phyloP scores from a whole-genome alignment of 2,329 filamentous ascomycete genomes.

The Sclerotinia minor region DNA sequence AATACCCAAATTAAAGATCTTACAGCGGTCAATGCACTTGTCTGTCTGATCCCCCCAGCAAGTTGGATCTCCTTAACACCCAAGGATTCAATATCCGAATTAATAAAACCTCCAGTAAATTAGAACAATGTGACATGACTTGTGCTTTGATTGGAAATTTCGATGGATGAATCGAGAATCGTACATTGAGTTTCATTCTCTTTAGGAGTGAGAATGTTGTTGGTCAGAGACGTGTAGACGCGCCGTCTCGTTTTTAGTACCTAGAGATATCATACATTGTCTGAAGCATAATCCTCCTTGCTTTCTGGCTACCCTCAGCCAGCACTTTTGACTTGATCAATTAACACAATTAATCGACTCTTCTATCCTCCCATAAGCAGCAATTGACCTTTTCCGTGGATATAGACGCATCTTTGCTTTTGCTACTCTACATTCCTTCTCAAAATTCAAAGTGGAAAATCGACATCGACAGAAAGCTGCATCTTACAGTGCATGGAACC shows the following conservation, averaged over 20 bases:
- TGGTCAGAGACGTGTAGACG: background rate
- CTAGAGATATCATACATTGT: background rate
- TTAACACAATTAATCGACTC: conserved; percentile 1
- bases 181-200: background rate
- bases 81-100: background rate
- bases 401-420: background rate
- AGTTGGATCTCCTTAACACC: background rate
- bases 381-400: background rate
- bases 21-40: background rate
- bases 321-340: background rate
- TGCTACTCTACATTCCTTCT: background rate
- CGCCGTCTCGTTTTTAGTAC: background rate
- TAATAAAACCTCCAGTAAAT: conserved; percentile 2
- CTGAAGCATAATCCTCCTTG: background rate
- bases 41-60: background rate
- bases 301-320: background rate
- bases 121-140: background rate
- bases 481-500: background rate
- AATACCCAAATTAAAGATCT: background rate
- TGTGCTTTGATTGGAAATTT: background rate
- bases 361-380: background rate
- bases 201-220: background rate
- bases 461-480: background rate
- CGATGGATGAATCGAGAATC: background rate
- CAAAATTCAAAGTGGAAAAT: too few relatives aligned